Evolutionary conservation across 108 stramenopile species (phyloP).

Genomic region (Hondaea fermentalgiana): DNA sequence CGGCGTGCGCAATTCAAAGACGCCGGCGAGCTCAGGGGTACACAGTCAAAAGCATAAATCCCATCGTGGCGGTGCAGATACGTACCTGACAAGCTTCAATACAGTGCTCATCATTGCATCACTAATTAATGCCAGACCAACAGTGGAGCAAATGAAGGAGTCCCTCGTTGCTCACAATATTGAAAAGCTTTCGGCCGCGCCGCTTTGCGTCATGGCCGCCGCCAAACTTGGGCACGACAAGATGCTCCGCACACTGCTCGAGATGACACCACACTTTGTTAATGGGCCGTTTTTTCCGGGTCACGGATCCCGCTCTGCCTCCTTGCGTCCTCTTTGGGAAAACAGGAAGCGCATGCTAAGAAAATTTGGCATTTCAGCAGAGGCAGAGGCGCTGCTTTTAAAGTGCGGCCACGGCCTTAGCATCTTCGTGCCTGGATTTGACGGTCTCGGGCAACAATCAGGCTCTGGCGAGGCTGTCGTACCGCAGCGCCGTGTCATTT

Average conservation of each 20-base stretch:
- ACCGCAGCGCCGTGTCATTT: too few species aligned
- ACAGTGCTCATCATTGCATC: not conserved
- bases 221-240: not conserved
- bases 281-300: not conserved
- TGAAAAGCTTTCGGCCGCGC: not conserved
- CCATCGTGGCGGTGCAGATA: not conserved
- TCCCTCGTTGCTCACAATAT: not conserved
- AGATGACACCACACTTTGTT: not conserved
- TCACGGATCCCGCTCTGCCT: not conserved
- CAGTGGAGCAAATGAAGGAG: not conserved
- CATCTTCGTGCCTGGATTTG: too few species aligned
- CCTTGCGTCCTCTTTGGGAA: not conserved
- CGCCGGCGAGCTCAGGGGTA: too few species aligned
- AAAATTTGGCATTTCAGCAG: too few species aligned
- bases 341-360: too few species aligned
- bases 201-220: not conserved
- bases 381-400: too few species aligned
- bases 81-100: not conserved
- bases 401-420: too few species aligned
- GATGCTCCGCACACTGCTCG: not conserved
- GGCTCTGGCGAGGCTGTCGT: too few species aligned
- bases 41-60: too few species aligned
- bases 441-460: too few species aligned
- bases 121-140: not conserved
- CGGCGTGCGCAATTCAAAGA: too few species aligned